These are phyloP conservation scores for Gloeophyllum trabeum DNA, from an alignment of 768 basidiomycete genomes.

Conservation along the genomic window DNA sequence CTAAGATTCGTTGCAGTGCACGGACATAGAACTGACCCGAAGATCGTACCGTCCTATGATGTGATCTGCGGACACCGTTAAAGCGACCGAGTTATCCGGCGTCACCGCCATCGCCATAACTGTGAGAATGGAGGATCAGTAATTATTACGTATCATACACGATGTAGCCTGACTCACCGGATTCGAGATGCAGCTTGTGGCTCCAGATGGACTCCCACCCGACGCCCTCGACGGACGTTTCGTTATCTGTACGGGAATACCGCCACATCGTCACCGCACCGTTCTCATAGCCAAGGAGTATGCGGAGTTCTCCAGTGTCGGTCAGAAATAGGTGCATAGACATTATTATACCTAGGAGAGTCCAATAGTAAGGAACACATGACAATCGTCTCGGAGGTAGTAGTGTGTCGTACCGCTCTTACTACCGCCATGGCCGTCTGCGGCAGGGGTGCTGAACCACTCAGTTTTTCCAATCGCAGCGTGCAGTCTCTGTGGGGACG, in stretches of 20 bases:
- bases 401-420: constrained; percentile 42
- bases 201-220: constrained; percentile 72
- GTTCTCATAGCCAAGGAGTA: constrained; percentile 77
- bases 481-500: constrained; percentile 57
- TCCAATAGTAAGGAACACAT: constrained; percentile 1
- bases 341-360: constrained; percentile 74
- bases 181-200: constrained; percentile 56
- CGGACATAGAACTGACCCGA: constrained; percentile 31
- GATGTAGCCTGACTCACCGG: constrained; percentile 32
- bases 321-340: constrained; percentile 53
- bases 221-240: constrained; percentile 51
- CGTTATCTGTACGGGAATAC: constrained; percentile 27
- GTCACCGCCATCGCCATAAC: constrained; percentile 86
- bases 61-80: constrained; percentile 84
- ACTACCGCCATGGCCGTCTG: constrained; percentile 32
- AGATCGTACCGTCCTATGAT: constrained; percentile 57
- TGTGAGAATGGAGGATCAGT: constrained; percentile 13
- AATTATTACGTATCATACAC: neutral
- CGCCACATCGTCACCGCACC: constrained; percentile 70
- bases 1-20: constrained; percentile 1
- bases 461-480: constrained; percentile 69
- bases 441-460: constrained; percentile 12
- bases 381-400: constrained; percentile 1
- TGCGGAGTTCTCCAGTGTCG: constrained; percentile 30
- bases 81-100: constrained; percentile 40